Evolutionary conservation across 495 filamentous ascomycete genomes (phyloP).

Genomic region (Lasiosphaeria ovina): DNA sequence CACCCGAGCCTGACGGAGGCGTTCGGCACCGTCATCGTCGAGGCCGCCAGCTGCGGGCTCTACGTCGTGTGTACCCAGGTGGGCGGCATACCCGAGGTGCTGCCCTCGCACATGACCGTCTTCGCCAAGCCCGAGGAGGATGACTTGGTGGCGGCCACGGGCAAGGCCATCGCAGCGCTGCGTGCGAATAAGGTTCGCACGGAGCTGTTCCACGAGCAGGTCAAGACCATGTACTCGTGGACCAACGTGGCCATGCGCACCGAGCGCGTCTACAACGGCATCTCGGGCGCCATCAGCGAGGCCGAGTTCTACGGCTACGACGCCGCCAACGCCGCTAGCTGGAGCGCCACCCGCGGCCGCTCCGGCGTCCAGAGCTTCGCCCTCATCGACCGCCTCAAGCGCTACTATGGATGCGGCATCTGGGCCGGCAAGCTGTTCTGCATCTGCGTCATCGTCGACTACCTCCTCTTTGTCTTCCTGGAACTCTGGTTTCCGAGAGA

Average conservation of each 20-base stretch:
- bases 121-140: conserved; percentile 93
- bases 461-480: conserved; percentile 78
- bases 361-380: conserved; percentile 78
- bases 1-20: conserved; percentile 94
- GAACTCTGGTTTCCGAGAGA: conserved; percentile 84
- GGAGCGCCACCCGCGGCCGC: conserved; percentile 71
- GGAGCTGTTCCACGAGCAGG: conserved; percentile 91
- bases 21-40: conserved; percentile 95
- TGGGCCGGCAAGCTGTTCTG: conserved; percentile 99
- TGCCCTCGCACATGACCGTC: conserved; percentile 90
- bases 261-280: conserved; percentile 91
- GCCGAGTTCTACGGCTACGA: conserved; percentile 85
- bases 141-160: conserved; percentile 79
- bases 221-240: conserved; percentile 98
- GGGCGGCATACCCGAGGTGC: conserved; percentile 92
- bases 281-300: conserved; percentile 76
- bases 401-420: conserved; percentile 99
- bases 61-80: conserved; percentile 97
- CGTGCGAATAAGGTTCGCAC: conserved; percentile 83
- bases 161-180: conserved; percentile 74
- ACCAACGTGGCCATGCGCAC: conserved; percentile 89
- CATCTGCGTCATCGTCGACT: conserved; percentile 90
- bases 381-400: conserved; percentile 88
- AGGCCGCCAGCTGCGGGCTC: conserved; percentile 90
- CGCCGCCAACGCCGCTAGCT: conserved; percentile 54